Percentiles rank a stretch among this genome's conserved stretches.
Conservation (phyloP, 2,329 filamentous ascomycete genomes). For the Ophiognomonia clavigignenti-juglandacearum region DNA sequence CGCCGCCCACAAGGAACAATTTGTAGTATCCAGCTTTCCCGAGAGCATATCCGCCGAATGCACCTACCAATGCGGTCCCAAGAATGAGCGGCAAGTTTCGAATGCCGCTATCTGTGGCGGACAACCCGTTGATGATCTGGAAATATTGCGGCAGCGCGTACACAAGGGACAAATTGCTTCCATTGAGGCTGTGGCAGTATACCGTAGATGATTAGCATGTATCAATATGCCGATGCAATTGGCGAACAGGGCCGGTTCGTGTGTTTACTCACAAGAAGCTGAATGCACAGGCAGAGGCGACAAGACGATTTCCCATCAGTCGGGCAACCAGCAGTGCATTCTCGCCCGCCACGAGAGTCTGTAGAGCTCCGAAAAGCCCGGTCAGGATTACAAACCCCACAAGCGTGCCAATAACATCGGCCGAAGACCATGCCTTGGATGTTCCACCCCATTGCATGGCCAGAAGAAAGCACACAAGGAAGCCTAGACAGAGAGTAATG, state of each 20-base stretch:
- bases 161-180: conserved; percentile 38
- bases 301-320: conserved; percentile 36
- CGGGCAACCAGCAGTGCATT: conserved; percentile 45
- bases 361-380: conserved; percentile 26
- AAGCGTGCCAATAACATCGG: conserved; percentile 30
- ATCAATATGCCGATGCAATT: no score
- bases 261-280: no score
- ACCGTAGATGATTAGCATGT: conserved; percentile 37
- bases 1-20: conserved; percentile 33
- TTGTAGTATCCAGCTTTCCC: conserved; percentile 26
- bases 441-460: conserved; percentile 39
- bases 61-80: conserved; percentile 30
- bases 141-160: conserved; percentile 50
- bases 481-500: conserved; percentile 32
- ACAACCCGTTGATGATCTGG: conserved; percentile 39
- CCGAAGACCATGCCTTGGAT: conserved; percentile 30
- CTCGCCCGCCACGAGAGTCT: conserved; percentile 35
- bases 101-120: conserved; percentile 32
- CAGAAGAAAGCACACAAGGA: conserved; percentile 33
- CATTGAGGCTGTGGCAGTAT: conserved; percentile 38
- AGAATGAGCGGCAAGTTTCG: conserved; percentile 36
- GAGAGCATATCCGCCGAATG: conserved; percentile 30
- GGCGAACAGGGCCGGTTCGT: no score
- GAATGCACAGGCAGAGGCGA: no score
- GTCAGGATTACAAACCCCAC: conserved; percentile 23